phyloP scores from a whole-genome alignment of 176 grass and related monocot species.

The Saccharum spontaneum region DNA sequence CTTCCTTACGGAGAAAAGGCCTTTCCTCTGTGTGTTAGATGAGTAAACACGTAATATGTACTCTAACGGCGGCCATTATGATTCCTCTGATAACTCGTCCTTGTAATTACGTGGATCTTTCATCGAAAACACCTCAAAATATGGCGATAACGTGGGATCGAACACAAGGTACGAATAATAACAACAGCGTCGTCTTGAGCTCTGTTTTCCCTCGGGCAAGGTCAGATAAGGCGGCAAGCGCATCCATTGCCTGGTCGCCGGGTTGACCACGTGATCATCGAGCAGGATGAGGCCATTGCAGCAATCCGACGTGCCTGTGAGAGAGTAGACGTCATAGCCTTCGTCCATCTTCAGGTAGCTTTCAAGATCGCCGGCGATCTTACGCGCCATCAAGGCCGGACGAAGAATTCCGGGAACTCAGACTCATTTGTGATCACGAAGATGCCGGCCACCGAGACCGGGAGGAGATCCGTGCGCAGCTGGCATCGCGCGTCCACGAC shows the following conservation, averaged over 20 bases:
- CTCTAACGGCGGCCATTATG: not conserved
- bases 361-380: not conserved
- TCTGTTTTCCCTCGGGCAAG: not conserved
- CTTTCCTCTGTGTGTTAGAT: not conserved
- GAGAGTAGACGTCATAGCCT: too few species aligned
- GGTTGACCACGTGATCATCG: not conserved
- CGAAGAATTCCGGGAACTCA: not conserved
- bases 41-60: not conserved
- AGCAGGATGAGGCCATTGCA: not conserved
- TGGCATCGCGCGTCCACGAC: not conserved
- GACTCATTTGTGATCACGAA: not conserved
- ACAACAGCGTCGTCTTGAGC: too few species aligned
- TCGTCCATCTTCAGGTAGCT: not conserved
- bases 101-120: too few species aligned
- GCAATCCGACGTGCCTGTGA: not conserved
- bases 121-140: not conserved
- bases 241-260: not conserved
- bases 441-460: not conserved
- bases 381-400: not conserved
- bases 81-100: not conserved
- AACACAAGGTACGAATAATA: not conserved
- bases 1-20: not conserved
- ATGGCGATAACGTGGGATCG: not conserved
- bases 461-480: not conserved
- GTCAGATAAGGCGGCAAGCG: not conserved